Evolutionary conservation across 1,284 basidiomycete genomes (phyloP).

Genomic region (Trichosporon sp.): DNA sequence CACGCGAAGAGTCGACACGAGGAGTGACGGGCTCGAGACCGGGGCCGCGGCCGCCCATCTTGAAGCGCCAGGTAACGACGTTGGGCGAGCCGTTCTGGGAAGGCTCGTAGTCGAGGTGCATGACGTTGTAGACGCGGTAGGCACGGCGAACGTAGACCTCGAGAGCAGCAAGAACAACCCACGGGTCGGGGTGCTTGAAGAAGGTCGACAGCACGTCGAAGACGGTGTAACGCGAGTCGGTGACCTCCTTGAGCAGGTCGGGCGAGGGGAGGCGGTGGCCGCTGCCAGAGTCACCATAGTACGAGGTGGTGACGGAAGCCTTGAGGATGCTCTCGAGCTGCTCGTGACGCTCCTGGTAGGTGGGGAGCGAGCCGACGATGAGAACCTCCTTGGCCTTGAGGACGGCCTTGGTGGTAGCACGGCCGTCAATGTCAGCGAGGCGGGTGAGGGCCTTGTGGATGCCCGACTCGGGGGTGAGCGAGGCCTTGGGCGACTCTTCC

Average conservation of each 20-base stretch:
- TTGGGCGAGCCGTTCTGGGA: constrained; percentile 80
- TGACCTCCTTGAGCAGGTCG: constrained; percentile 87
- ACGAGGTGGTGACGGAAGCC: constrained; percentile 78
- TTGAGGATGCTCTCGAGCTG: constrained; percentile 96
- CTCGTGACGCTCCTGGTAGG: constrained; percentile 86
- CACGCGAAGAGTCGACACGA: constrained; percentile 62
- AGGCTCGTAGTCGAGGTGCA: constrained; percentile 91
- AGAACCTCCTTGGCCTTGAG: constrained; percentile 97
- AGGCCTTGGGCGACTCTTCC: constrained; percentile 71
- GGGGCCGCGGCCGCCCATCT: constrained; percentile 67
- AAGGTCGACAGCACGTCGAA: constrained; percentile 96
- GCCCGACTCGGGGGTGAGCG: constrained; percentile 57
- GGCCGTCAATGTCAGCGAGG: constrained; percentile 74
- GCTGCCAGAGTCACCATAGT: constrained; percentile 82
- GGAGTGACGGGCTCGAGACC: constrained; percentile 83
- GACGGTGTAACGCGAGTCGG: constrained; percentile 94
- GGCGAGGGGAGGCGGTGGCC: constrained; percentile 72
- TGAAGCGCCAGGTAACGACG: constrained; percentile 89
- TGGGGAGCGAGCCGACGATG: constrained; percentile 93
- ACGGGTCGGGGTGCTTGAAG: constrained; percentile 83
- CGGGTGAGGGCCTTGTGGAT: constrained; percentile 51
- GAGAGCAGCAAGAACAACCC: constrained; percentile 86
- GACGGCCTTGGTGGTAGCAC: constrained; percentile 80
- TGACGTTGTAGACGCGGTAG: constrained; percentile 90
- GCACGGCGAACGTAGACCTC: constrained; percentile 91